Base-by-base conservation (phyloP, 1,139 yeast genomes). In the Protomyces lactucae-debilis region DNA sequence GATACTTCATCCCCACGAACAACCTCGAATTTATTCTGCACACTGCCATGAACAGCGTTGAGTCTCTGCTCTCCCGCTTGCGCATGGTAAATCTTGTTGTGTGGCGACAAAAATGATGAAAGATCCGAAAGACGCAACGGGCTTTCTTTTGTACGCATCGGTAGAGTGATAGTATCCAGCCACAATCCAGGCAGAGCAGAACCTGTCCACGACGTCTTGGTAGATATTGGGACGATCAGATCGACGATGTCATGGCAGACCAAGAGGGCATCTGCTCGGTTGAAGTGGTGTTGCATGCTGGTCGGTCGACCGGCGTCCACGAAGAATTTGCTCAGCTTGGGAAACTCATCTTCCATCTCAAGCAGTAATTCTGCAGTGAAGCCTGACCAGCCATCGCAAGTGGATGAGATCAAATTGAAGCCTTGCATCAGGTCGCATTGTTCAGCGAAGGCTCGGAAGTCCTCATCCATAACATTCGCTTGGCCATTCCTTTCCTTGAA, bases 301-400 rank as follows among this genome's bases (percentile, higher is more conserved):
- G 16, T 46, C 10, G 60, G 52, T 3, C 32, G 23, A 12, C 48
- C 57, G 23, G 52, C 54, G 23, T 59, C 39, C 39, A 46, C 32
- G 14, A 61, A 28, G 39, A 51, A 37, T 18, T 54, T 54, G 40
- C 60, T 52, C 9, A 40, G 16, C 32, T 64, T 64, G 21, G 66
- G 66, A 21, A 54, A 85, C 68, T 90, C 96, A 73, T 92, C 97
- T 61, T 83, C 78, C 36, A 91, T 66, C 23, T 79, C 81, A 14
- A 77, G 72, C 39, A 91, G 68, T 68, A 85, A 70, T 55, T 80
- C 80, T 45, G 78, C 74, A 0, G 88, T 76, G 70, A 88, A 86
- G 0, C 96, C 97, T 53, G 92, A 86, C 98, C 98, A 93, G 0
- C 87, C 87, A 46, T 84, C 80, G 72, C 88, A 93, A 4, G 86